Percentiles rank a stretch among this genome's conserved stretches.
Conservation (phyloP, 345 rosid species). For the Draba incana region DNA sequence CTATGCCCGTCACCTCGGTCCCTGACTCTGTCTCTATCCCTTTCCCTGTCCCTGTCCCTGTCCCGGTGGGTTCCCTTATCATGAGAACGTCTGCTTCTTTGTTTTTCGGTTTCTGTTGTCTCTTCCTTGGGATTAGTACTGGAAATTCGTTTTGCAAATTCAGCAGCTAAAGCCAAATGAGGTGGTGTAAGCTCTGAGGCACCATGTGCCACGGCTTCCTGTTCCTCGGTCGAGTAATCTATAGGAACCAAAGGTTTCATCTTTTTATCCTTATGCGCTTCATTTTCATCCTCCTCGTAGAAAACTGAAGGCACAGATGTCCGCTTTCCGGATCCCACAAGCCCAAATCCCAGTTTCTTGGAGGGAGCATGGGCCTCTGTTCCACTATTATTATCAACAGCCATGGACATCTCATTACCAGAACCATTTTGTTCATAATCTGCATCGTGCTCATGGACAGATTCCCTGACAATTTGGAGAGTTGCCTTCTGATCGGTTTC, state of each 20-base stretch:
- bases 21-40: slow-evolving; percentile 60
- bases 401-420: slow-evolving; percentile 51
- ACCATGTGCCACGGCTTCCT: slow-evolving; percentile 67
- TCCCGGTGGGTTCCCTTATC: slow-evolving; percentile 75
- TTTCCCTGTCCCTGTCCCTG: slow-evolving; percentile 46
- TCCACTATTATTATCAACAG: slow-evolving; percentile 44
- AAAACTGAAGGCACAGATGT: slow-evolving; percentile 92
- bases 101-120: slow-evolving; percentile 70
- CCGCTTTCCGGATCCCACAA: slow-evolving; percentile 90
- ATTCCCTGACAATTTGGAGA: slow-evolving; percentile 43
- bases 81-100: slow-evolving; percentile 71
- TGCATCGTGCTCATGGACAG: slow-evolving; percentile 40
- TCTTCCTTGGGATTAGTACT: slow-evolving; percentile 71
- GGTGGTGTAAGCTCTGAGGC: slow-evolving; percentile 68
- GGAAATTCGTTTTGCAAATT: slow-evolving; percentile 87
- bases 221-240: slow-evolving; percentile 93
- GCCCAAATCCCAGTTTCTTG: slow-evolving; percentile 93
- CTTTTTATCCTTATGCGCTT: slow-evolving; percentile 77
- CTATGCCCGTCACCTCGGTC: slow-evolving; percentile 62
- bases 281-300: slow-evolving; percentile 94
- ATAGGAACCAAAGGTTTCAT: slow-evolving; percentile 98
- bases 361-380: slow-evolving; percentile 64
- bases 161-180: slow-evolving; percentile 91
- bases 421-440: slow-evolving; percentile 60
- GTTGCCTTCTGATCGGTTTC: slow-evolving; percentile 48